Conservation (phyloP, 2,329 filamentous ascomycete genomes). For the Mycosphaerella arachidis region DNA sequence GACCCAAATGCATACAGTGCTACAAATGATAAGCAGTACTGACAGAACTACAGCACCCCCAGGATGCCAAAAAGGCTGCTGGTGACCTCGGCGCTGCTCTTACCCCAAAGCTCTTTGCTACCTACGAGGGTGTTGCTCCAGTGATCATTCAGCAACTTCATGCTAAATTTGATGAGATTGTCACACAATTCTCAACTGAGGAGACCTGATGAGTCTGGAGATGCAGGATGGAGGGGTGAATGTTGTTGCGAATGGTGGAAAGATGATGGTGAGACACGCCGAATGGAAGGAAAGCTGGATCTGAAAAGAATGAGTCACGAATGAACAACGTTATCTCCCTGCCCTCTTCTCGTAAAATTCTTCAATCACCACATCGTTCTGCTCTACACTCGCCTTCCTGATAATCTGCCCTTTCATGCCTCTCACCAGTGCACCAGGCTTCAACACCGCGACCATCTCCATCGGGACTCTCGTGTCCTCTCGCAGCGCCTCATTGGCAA, state of each 20-base stretch:
- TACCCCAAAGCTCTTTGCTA: conserved; percentile 5
- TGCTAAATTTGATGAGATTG: conserved; percentile 4
- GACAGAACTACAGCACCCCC: neutral
- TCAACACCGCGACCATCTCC: neutral
- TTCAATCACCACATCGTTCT: neutral
- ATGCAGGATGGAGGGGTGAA: too few relatives aligned
- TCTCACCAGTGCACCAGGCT: neutral
- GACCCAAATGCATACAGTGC: neutral
- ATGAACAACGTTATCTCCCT: too few relatives aligned
- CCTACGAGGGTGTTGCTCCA: conserved; percentile 6
- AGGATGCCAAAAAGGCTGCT: conserved; percentile 3
- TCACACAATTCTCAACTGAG: neutral
- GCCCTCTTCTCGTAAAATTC: too few relatives aligned
- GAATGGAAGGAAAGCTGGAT: too few relatives aligned
- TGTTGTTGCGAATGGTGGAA: neutral
- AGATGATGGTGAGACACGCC: too few relatives aligned
- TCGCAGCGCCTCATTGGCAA: neutral
- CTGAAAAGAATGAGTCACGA: too few relatives aligned
- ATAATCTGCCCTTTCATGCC: neutral
- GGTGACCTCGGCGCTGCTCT: conserved; percentile 5
- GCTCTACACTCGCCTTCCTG: neutral
- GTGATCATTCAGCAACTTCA: conserved; percentile 9
- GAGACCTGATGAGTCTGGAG: neutral
- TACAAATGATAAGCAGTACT: too few relatives aligned
- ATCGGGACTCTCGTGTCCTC: neutral